These are phyloP conservation scores for Pythium brassicae DNA, from an alignment of 352 stramenopile genomes.

Conservation along the genomic window DNA sequence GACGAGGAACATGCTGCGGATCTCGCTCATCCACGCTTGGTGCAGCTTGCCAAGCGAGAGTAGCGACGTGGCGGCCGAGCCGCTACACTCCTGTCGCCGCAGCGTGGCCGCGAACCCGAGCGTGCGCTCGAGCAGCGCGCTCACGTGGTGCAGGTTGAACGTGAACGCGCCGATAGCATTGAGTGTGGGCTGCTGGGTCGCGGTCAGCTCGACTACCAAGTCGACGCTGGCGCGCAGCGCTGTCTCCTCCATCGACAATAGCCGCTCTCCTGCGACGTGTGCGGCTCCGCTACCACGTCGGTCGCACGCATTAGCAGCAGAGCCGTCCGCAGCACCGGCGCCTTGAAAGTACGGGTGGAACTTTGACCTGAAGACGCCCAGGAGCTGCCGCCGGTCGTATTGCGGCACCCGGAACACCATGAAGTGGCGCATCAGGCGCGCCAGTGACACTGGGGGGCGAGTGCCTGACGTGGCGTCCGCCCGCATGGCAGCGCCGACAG, in stretches of 20 bases:
- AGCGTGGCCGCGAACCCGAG: conserved; percentile 22
- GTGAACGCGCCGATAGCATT: conserved; percentile 11
- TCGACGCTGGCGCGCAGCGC: conserved; percentile 52
- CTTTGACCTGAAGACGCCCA: conserved; percentile 47
- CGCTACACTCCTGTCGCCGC: conserved; percentile 5
- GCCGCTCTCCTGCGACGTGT: conserved; percentile 7
- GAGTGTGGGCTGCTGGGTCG: conserved; percentile 18
- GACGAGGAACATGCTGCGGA: conserved; percentile 39
- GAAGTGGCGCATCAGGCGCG: conserved; percentile 51
- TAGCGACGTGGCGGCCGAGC: conserved; percentile 18
- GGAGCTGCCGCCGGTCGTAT: conserved; percentile 40
- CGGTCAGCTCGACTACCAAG: conserved; percentile 31
- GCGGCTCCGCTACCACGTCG: background rate
- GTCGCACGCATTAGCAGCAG: background rate
- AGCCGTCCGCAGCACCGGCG: background rate
- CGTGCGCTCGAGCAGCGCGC: conserved; percentile 28
- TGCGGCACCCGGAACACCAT: conserved; percentile 32
- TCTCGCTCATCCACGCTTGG: conserved; percentile 54
- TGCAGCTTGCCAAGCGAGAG: conserved; percentile 53
- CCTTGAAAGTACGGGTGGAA: conserved; percentile 26
- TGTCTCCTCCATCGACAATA: conserved; percentile 37
- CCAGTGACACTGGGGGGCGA: background rate
- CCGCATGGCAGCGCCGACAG: conserved; percentile 35
- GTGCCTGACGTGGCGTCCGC: conserved; percentile 2
- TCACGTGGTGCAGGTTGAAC: conserved; percentile 58